phyloP scores from a whole-genome alignment of 192 early-diverging fungal genomes.

The Geranomyces michiganensis region DNA sequence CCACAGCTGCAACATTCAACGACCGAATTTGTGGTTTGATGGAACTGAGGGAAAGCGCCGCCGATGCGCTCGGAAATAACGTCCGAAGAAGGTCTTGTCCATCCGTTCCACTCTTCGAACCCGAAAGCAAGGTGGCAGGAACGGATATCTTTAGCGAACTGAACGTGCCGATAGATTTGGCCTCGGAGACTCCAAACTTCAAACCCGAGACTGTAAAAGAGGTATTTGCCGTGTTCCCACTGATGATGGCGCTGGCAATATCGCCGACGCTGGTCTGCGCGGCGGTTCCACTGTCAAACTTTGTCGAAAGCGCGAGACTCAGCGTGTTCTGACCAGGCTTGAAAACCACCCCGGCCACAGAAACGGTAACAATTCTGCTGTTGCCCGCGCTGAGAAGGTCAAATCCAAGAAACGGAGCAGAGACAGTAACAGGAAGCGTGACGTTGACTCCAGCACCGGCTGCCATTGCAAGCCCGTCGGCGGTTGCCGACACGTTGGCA shows the following conservation, averaged over 20 bases:
- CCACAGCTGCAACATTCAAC: background rate
- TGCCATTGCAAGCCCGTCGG: background rate
- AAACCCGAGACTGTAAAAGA: constrained; percentile 12
- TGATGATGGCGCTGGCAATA: background rate
- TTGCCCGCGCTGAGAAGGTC: constrained; percentile 7
- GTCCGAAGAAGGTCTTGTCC: background rate
- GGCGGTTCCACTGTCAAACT: background rate
- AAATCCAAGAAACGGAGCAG: constrained; percentile 20
- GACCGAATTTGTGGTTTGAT: constrained; percentile 12
- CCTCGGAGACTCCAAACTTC: constrained; percentile 11
- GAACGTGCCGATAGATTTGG: constrained; percentile 15
- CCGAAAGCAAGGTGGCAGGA: background rate
- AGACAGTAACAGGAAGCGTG: constrained; percentile 14
- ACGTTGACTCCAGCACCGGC: constrained; percentile 5
- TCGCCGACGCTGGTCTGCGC: background rate
- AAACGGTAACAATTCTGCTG: background rate
- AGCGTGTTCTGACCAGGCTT: constrained; percentile 15
- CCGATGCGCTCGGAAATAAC: constrained; percentile 14
- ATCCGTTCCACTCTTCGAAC: background rate
- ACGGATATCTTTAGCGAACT: constrained; percentile 8
- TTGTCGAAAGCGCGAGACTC: background rate
- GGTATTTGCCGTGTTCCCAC: constrained; percentile 8
- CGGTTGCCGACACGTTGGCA: background rate
- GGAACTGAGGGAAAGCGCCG: background rate
- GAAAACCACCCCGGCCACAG: constrained; percentile 8